A percentile compares a stretch with the other conserved stretches of the same genome.
phyloP scores from a whole-genome alignment of 495 filamentous ascomycete species.

The Penicillium parvum region DNA sequence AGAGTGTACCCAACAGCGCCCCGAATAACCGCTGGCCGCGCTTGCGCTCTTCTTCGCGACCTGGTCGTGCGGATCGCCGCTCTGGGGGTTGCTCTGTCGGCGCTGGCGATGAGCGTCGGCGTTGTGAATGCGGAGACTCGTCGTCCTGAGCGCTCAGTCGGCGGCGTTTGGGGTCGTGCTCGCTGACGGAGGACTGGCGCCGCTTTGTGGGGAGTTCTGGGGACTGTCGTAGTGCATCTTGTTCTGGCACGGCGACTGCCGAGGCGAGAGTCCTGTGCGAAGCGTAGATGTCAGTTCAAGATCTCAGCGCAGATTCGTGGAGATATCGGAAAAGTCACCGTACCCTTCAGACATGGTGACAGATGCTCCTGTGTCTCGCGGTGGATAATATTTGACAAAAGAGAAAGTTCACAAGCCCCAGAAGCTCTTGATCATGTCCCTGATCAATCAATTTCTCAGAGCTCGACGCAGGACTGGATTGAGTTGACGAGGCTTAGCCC shows the following conservation, averaged over 20 bases:
- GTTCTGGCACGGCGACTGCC: slow-evolving; percentile 59
- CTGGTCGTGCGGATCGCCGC: slow-evolving; percentile 45
- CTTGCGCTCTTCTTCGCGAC: slow-evolving; percentile 68
- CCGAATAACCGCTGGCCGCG: slow-evolving; percentile 89
- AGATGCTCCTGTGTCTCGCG: not conserved
- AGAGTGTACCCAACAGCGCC: slow-evolving; percentile 79
- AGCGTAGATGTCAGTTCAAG: no score
- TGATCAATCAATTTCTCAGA: no score
- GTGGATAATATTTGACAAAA: not conserved
- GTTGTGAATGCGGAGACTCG: slow-evolving; percentile 13
- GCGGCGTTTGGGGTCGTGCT: slow-evolving; percentile 53
- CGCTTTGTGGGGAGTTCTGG: slow-evolving; percentile 47
- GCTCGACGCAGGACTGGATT: not conserved
- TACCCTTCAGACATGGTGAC: slow-evolving; percentile 33
- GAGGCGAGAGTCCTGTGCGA: slow-evolving; percentile 53
- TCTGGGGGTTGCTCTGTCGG: slow-evolving; percentile 29
- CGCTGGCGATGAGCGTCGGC: slow-evolving; percentile 9
- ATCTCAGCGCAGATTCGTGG: slow-evolving; percentile 6
- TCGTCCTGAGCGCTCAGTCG: slow-evolving; percentile 39
- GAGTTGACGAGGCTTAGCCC: not conserved
- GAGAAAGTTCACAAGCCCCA: not conserved
- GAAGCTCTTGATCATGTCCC: not conserved
- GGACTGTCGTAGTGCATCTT: slow-evolving; percentile 26
- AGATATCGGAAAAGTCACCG: not conserved
- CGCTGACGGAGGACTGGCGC: slow-evolving; percentile 52